These are phyloP conservation scores for Ustilago xerochloae DNA, from an alignment of 1,284 basidiomycete species.

Conservation along the genomic window DNA sequence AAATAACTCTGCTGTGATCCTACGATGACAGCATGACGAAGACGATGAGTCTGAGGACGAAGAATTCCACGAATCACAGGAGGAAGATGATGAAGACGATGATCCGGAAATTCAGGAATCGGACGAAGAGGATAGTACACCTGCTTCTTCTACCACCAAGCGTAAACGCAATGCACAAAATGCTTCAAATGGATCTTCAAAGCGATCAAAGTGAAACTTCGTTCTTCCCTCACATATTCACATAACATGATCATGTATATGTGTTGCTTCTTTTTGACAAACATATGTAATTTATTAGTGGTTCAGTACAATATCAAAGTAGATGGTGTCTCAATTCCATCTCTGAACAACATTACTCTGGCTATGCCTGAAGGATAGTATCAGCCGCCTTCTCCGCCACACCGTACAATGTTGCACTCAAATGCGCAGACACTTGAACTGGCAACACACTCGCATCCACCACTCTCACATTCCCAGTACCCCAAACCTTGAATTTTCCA, in stretches of 20 bases:
- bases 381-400: slow-evolving; percentile 58
- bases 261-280: too few relatives aligned
- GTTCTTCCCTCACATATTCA: neutral
- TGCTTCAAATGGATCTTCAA: neutral
- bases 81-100: slow-evolving; percentile 40
- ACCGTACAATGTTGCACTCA: slow-evolving; percentile 55
- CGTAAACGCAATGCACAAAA: slow-evolving; percentile 11
- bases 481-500: slow-evolving; percentile 65
- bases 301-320: too few relatives aligned
- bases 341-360: too few relatives aligned
- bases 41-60: slow-evolving; percentile 37
- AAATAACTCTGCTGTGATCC: neutral
- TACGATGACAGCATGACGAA: slow-evolving; percentile 18
- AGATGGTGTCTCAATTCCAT: neutral
- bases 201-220: slow-evolving; percentile 4
- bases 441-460: slow-evolving; percentile 60
- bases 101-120: slow-evolving; percentile 42
- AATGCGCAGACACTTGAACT: slow-evolving; percentile 52
- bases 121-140: slow-evolving; percentile 35
- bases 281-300: too few relatives aligned
- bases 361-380: slow-evolving; percentile 7
- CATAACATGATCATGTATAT: neutral
- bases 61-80: slow-evolving; percentile 31
- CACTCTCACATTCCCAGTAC: slow-evolving; percentile 60
- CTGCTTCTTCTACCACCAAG: slow-evolving; percentile 21